Evolutionary conservation across 2,329 filamentous ascomycete species (phyloP).

Genomic region (Venturia oleaginea): DNA sequence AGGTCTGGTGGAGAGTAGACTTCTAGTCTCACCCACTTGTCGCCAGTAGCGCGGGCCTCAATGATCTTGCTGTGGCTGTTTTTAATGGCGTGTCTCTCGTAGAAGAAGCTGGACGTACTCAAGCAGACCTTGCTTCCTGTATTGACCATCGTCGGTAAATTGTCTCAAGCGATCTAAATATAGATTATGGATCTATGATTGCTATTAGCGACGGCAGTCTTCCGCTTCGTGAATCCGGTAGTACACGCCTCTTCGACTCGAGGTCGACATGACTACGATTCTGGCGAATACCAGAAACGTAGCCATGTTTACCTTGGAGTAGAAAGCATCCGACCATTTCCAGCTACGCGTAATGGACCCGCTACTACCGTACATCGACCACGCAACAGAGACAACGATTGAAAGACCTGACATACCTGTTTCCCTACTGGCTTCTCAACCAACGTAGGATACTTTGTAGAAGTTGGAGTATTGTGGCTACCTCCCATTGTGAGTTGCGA

Average conservation of each 20-base stretch:
- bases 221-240: too few relatives aligned
- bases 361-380: background rate
- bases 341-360: background rate
- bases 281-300: background rate
- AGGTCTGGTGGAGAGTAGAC: constrained; percentile 78
- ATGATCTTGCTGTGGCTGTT: constrained; percentile 55
- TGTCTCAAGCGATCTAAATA: constrained; percentile 75
- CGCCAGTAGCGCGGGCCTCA: constrained; percentile 57
- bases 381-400: background rate
- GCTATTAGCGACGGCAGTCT: constrained; percentile 40
- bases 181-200: constrained; percentile 47
- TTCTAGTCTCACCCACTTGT: constrained; percentile 71
- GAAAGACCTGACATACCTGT: constrained; percentile 30
- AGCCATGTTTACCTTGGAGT: background rate
- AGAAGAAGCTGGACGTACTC: constrained; percentile 44
- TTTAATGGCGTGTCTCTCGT: constrained; percentile 3
- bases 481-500: constrained; percentile 25
- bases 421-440: constrained; percentile 55
- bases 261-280: background rate
- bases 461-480: constrained; percentile 19
- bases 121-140: constrained; percentile 63
- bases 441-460: constrained; percentile 39
- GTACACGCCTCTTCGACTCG: too few relatives aligned
- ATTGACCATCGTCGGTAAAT: constrained; percentile 66
- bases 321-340: background rate